Base-by-base conservation (phyloP, 2,329 filamentous ascomycete genomes). In the Claviceps lovelessii region DNA sequence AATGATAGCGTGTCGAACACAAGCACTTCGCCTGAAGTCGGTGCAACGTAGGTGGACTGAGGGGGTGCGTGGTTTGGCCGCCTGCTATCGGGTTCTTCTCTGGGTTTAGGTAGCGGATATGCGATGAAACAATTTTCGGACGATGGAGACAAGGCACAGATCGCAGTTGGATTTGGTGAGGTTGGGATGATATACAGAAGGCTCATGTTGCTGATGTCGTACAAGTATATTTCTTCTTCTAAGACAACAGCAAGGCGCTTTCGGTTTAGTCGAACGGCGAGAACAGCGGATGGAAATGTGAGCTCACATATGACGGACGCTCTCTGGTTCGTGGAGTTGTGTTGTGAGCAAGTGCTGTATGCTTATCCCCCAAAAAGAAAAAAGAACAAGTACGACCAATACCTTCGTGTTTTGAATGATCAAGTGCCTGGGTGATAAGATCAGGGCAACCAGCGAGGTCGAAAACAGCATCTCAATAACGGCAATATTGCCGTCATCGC, bases 381-480 rank as follows among this genome's bases (percentile, higher is more conserved):
- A 45, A 15, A 23, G 23, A 23, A 23, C 23, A 23, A 23, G 23
- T 23, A 4, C 9, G 42, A 33, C 33, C 11, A 35, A 58, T 72
- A 90, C 88, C 80, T 95, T 97, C 41, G 93, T 98, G 69, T 98
- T 98, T 65, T 95, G 90, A 65, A 98, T 97, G 61, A 95, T 88
- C 54, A 98, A 76, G 57, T 95, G 86, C 55, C 93, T 81, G 5
- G 93, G 93, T 23, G 93, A 96, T 46, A 95, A 77, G 59, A 96
- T 90, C 54, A 97, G 78, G 53, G 93, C 93, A 55, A 98, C 91
- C 41, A 98, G 81, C 2, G 93, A 97, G 37, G 93, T 97, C 37
- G 91, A 96, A 72, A 98, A 98, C 60, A 98, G 83, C 90, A 97
- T 97, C 74, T 98, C 93, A 64, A 97, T 85, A 60, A 96, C 90